These are phyloP conservation scores for Floccularia luteovirens DNA, from an alignment of 768 basidiomycete species.

Conservation along the genomic window DNA sequence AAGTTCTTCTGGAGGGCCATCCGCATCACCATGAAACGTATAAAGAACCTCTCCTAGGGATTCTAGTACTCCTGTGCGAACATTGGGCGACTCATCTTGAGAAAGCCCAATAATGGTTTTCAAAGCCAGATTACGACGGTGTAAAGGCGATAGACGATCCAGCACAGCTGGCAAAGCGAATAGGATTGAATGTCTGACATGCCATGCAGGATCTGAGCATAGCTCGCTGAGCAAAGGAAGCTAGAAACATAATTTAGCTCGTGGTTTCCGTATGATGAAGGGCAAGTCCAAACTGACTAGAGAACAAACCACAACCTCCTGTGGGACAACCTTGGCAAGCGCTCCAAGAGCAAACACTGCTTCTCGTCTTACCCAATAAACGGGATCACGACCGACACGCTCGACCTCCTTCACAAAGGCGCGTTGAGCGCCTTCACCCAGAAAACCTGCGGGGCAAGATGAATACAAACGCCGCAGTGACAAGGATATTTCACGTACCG, in stretches of 20 bases:
- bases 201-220: slow-evolving; percentile 61
- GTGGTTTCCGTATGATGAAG: neutral
- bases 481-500: slow-evolving; percentile 33
- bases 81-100: slow-evolving; percentile 53
- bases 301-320: slow-evolving; percentile 56
- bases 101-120: slow-evolving; percentile 57
- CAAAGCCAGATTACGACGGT: slow-evolving; percentile 59
- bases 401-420: slow-evolving; percentile 73
- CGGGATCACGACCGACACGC: slow-evolving; percentile 53
- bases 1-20: slow-evolving; percentile 68
- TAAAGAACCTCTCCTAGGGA: slow-evolving; percentile 85
- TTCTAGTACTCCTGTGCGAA: slow-evolving; percentile 78
- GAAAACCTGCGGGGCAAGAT: slow-evolving; percentile 35
- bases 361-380: slow-evolving; percentile 79
- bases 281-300: slow-evolving; percentile 37
- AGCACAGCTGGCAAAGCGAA: slow-evolving; percentile 81
- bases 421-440: slow-evolving; percentile 46
- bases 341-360: slow-evolving; percentile 86
- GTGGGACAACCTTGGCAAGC: slow-evolving; percentile 80
- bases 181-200: slow-evolving; percentile 83
- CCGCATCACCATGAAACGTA: slow-evolving; percentile 60
- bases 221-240: slow-evolving; percentile 74
- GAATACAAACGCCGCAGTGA: slow-evolving; percentile 6
- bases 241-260: slow-evolving; percentile 28
- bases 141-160: slow-evolving; percentile 47